Base-by-base conservation (phyloP, 2,329 filamentous ascomycete genomes). In the Paecilomyces sp. region DNA sequence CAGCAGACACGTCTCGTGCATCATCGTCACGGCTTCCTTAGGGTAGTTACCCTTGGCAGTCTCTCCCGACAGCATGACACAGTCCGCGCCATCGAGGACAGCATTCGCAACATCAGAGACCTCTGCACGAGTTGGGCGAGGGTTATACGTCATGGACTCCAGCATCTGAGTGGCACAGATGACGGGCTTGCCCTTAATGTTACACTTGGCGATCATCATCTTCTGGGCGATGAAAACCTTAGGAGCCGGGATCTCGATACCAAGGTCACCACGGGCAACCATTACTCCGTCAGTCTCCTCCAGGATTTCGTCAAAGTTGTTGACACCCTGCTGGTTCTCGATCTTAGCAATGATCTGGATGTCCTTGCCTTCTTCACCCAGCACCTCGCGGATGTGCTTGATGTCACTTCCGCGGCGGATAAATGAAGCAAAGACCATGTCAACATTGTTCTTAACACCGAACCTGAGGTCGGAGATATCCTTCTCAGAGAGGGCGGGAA, bases 131-230 rank as follows among this genome's bases (percentile, higher is more conserved):
- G 94, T 99, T 57, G 94, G 94, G 64, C 94, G 91, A 67, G 94
- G 94, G 84, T 99, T 99, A 85, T 96, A 97, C 79, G 96, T 99
- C 94, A 99, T 99, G 67, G 92, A 96, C 86, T 99, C 94, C 68
- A 99, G 86, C 94, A 99, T 99, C 84, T 99, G 94, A 50, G 94
- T 99, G 62, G 94, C 94, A 80, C 93, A 97, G 77, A 99, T 97
- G 77, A 93, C 92, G 68, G 94, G 94, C 86, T 99, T 99, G 79
- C 94, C 94, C 68, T 92, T 92, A 74, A 97, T 88, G 84, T 99
- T 99, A 87, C 94, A 99, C 88, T 97, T 97, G 80, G 94, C 92
- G 79, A 99, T 99, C 86, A 99, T 92, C 91, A 99, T 99, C 89
- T 99, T 99, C 85, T 99, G 94, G 60, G 94, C 94, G 68, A 96